Evolutionary conservation across 306 rosid genomes (phyloP).

Genomic region (Casuarina cunninghamiana): DNA sequence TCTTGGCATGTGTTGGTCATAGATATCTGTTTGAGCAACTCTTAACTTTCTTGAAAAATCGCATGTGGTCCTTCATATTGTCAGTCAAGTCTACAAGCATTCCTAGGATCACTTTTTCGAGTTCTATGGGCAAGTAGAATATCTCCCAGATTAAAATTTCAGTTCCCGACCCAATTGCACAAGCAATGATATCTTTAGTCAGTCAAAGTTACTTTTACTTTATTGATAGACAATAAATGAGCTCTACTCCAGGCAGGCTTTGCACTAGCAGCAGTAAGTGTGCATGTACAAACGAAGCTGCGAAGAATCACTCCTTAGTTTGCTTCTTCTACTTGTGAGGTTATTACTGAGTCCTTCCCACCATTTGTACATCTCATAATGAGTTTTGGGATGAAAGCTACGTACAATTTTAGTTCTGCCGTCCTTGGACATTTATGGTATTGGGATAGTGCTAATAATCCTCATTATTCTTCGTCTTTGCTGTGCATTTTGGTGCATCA

Average conservation of each 20-base stretch:
- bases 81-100: no score
- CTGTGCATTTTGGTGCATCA: no score
- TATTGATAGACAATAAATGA: background rate
- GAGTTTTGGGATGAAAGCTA: background rate
- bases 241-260: background rate
- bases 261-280: background rate
- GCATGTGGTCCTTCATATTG: no score
- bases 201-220: background rate
- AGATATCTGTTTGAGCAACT: no score
- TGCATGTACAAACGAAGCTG: background rate
- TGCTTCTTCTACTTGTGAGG: background rate
- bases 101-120: no score
- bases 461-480: no score
- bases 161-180: background rate
- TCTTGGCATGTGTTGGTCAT: no score
- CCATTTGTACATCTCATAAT: background rate
- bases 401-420: background rate
- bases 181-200: background rate
- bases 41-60: no score
- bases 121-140: no score
- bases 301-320: background rate
- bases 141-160: background rate
- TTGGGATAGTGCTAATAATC: no score
- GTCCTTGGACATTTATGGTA: background rate
- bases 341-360: background rate